phyloP scores from a whole-genome alignment of 2,329 filamentous ascomycete species.

The Beauveria sp. region DNA sequence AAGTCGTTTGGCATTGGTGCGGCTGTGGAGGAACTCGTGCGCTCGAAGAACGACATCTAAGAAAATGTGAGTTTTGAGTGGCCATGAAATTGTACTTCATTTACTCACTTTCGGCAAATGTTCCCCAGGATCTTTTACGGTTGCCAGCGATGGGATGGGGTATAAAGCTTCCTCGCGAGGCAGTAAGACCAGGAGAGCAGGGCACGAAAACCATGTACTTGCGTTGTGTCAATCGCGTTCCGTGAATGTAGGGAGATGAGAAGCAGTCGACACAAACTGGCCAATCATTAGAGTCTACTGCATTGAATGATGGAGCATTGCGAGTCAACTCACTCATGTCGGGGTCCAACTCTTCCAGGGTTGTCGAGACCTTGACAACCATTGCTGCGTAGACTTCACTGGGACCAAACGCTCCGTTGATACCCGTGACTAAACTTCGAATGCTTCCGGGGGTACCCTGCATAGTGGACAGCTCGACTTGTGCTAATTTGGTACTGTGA shows the following conservation, averaged over 20 bases:
- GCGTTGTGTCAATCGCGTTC: neutral
- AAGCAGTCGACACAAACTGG: constrained; percentile 1
- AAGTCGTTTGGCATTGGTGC: neutral
- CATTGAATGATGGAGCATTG: no score
- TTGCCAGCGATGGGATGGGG: neutral
- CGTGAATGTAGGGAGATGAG: constrained; percentile 1
- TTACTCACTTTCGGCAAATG: neutral
- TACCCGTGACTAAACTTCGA: neutral
- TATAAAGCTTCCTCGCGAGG: neutral
- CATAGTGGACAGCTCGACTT: neutral
- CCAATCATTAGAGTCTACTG: neutral
- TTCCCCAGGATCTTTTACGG: neutral
- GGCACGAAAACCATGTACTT: neutral
- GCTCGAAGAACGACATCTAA: neutral
- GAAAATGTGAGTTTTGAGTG: neutral
- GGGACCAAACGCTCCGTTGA: constrained; percentile 1
- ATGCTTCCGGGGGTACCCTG: neutral
- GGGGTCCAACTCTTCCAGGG: neutral
- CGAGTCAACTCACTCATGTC: neutral
- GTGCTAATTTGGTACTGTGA: neutral
- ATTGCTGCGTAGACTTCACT: neutral
- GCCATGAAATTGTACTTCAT: no score
- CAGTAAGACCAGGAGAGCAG: neutral
- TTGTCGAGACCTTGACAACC: neutral
- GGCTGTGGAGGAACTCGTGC: neutral